phyloP scores from a whole-genome alignment of 768 basidiomycete genomes.

The Hygrocybe coccinea region DNA sequence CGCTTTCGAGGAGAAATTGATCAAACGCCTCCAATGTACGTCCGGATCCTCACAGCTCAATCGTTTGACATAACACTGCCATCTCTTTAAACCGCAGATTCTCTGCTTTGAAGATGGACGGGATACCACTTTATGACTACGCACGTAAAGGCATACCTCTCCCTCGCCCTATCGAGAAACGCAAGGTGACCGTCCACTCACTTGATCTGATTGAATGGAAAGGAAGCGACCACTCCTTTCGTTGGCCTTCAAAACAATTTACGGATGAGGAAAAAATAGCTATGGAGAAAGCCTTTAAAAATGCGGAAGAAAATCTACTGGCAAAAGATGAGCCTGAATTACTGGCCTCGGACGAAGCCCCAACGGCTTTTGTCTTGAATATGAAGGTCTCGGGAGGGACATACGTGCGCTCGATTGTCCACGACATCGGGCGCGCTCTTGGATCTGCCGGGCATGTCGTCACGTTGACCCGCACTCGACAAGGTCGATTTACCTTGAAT shows the following conservation, averaged over 20 bases:
- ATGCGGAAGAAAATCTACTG: slow-evolving; percentile 38
- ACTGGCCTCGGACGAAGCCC: slow-evolving; percentile 32
- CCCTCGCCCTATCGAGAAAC: slow-evolving; percentile 88
- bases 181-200: slow-evolving; percentile 75
- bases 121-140: slow-evolving; percentile 91
- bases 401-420: slow-evolving; percentile 92
- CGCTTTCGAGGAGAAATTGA: slow-evolving; percentile 82
- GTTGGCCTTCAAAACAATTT: slow-evolving; percentile 70
- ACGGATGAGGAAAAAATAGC: slow-evolving; percentile 64
- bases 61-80: slow-evolving; percentile 1
- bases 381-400: slow-evolving; percentile 97
- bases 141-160: slow-evolving; percentile 86
- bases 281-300: slow-evolving; percentile 58
- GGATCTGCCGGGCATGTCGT: slow-evolving; percentile 93
- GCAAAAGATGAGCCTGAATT: slow-evolving; percentile 40
- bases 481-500: slow-evolving; percentile 70
- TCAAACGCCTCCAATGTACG: slow-evolving; percentile 89
- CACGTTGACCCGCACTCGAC: slow-evolving; percentile 80
- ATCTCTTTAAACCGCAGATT: slow-evolving; percentile 56
- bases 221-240: slow-evolving; percentile 67
- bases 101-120: slow-evolving; percentile 98
- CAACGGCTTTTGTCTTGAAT: slow-evolving; percentile 77
- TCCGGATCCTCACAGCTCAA: slow-evolving; percentile 12
- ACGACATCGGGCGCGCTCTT: slow-evolving; percentile 81
- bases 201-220: slow-evolving; percentile 78